Evolutionary conservation across 257 asterid genomes (phyloP).

Genomic region (Ocimum tenuiflorum): DNA sequence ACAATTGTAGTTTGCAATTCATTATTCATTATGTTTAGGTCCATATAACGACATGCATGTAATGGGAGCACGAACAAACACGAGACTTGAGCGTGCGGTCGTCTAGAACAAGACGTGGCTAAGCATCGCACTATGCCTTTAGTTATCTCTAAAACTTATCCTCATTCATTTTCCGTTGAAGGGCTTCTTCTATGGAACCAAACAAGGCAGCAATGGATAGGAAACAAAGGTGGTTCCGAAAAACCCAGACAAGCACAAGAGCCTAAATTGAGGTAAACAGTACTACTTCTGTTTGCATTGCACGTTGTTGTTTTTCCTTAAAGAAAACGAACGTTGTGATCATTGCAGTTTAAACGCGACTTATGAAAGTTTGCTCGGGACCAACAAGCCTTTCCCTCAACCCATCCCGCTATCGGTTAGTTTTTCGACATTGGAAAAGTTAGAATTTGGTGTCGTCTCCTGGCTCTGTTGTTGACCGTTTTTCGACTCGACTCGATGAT

Average conservation of each 20-base stretch:
- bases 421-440: constrained; percentile 8
- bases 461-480: background rate
- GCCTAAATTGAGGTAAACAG: constrained; percentile 52
- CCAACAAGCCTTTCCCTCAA: constrained; percentile 75
- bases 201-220: constrained; percentile 83
- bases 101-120: too few relatives aligned
- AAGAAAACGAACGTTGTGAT: background rate
- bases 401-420: constrained; percentile 83
- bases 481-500: background rate
- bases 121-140: too few relatives aligned
- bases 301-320: background rate
- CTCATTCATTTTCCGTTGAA: constrained; percentile 18
- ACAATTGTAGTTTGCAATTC: too few relatives aligned
- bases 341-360: constrained; percentile 70
- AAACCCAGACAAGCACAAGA: constrained; percentile 36
- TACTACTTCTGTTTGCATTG: background rate
- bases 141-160: background rate
- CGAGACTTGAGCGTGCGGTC: too few relatives aligned
- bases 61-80: too few relatives aligned
- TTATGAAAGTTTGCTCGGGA: constrained; percentile 74
- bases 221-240: constrained; percentile 46
- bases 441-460: background rate
- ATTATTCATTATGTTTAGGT: too few relatives aligned
- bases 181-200: constrained; percentile 92
- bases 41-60: too few relatives aligned